phyloP scores from a whole-genome alignment of 129 eudicot species.

The Flaveria linearis region DNA sequence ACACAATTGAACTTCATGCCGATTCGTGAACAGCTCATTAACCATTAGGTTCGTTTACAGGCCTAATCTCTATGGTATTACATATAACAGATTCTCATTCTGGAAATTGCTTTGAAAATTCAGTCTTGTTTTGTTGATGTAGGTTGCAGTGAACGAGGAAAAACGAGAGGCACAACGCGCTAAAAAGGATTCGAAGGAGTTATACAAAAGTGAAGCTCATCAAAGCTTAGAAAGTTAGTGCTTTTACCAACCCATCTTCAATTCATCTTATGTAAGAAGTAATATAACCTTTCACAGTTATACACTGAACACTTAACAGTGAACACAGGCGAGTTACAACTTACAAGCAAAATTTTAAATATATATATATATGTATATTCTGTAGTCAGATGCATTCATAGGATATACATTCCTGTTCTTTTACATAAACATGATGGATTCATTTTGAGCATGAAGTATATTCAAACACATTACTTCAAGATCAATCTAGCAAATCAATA shows the following conservation, averaged over 20 bases:
- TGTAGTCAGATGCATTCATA: background rate
- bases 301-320: constrained; percentile 33
- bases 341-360: background rate
- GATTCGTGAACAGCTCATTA: too few species aligned
- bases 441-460: background rate
- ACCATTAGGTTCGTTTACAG: too few species aligned
- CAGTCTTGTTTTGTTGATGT: constrained; percentile 4
- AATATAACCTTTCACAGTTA: constrained; percentile 11
- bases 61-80: too few species aligned
- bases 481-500: constrained; percentile 15
- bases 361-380: background rate
- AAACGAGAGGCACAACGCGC: constrained; percentile 77
- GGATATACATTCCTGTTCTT: constrained; percentile 3
- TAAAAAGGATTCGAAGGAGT: constrained; percentile 76
- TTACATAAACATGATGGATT: constrained; percentile 22
- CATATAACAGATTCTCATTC: too few species aligned
- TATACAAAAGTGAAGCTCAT: constrained; percentile 67
- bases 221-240: constrained; percentile 92
- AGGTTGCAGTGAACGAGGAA: constrained; percentile 91
- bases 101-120: background rate
- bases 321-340: background rate
- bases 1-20: too few species aligned
- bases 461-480: constrained; percentile 3
- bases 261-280: constrained; percentile 82
- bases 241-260: constrained; percentile 79